Conservation (phyloP, 371 early-diverging fungal genomes). For the Cokeromyces recurvatus region DNA sequence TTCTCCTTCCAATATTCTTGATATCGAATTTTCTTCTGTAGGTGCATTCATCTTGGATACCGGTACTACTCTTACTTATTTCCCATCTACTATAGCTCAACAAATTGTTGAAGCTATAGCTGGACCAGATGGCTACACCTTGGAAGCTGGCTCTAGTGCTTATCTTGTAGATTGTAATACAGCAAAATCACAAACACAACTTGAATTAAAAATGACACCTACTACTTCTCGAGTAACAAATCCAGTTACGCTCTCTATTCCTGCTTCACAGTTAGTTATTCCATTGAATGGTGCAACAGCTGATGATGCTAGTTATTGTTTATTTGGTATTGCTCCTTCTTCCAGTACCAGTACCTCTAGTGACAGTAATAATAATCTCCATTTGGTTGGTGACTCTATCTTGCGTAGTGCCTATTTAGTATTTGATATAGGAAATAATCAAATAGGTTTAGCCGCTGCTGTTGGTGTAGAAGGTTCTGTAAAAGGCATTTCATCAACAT, state of each 20-base stretch:
- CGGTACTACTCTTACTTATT: slow-evolving; percentile 45
- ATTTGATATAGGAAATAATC: slow-evolving; percentile 34
- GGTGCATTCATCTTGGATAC: slow-evolving; percentile 41
- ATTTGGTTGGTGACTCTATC: slow-evolving; percentile 35
- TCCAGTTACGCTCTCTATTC: slow-evolving; percentile 24
- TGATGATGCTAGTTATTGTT: slow-evolving; percentile 18
- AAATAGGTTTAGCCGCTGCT: slow-evolving; percentile 39
- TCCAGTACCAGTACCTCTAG: not conserved
- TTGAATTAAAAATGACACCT: slow-evolving; percentile 20
- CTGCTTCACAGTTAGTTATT: slow-evolving; percentile 33
- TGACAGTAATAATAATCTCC: slow-evolving; percentile 13
- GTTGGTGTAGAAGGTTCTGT: slow-evolving; percentile 21
- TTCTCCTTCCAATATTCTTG: not conserved
- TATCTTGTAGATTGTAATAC: slow-evolving; percentile 24
- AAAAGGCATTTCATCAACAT: slow-evolving; percentile 14
- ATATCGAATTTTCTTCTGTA: slow-evolving; percentile 1
- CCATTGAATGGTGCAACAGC: slow-evolving; percentile 23
- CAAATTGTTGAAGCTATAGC: slow-evolving; percentile 17
- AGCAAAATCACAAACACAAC: slow-evolving; percentile 4
- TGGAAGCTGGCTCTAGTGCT: slow-evolving; percentile 18
- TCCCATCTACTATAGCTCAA: slow-evolving; percentile 24
- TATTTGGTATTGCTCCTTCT: slow-evolving; percentile 46
- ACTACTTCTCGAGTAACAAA: not conserved
- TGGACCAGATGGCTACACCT: slow-evolving; percentile 9
- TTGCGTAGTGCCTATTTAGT: slow-evolving; percentile 36